Conservation (phyloP, 768 basidiomycete genomes). For the Amanita inopinata region DNA sequence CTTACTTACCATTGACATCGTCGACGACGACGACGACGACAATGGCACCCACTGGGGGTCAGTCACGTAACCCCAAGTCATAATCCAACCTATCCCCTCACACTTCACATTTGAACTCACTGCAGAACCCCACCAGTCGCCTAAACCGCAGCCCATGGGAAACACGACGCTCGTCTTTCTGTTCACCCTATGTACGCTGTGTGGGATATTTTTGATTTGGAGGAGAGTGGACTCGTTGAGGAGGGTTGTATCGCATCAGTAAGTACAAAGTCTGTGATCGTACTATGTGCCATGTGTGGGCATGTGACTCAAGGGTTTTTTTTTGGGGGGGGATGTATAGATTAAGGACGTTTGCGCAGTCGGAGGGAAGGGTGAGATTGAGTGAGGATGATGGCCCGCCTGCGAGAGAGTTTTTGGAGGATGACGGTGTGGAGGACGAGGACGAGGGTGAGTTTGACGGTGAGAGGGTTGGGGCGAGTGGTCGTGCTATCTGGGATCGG, state of each 20-base stretch:
- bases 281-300: neutral
- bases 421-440: slow-evolving; percentile 47
- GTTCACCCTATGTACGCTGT: slow-evolving; percentile 47
- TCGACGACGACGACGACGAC: neutral
- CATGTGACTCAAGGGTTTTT: neutral
- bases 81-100: neutral
- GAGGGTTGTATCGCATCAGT: slow-evolving; percentile 55
- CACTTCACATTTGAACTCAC: neutral
- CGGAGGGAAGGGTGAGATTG: slow-evolving; percentile 53
- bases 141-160: slow-evolving; percentile 58
- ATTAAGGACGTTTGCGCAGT: slow-evolving; percentile 42
- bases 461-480: too few relatives aligned
- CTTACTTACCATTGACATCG: neutral
- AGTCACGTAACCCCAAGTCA: neutral
- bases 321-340: slow-evolving; percentile 29
- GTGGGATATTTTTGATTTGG: slow-evolving; percentile 54
- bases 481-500: too few relatives aligned
- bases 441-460: slow-evolving; percentile 18
- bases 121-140: slow-evolving; percentile 48
- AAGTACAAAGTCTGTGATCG: slow-evolving; percentile 20
- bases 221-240: slow-evolving; percentile 45
- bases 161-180: slow-evolving; percentile 44
- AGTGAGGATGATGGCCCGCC: slow-evolving; percentile 66
- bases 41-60: slow-evolving; percentile 10
- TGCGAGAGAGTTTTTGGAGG: slow-evolving; percentile 54